Percentiles rank a stretch among this genome's conserved stretches.
phyloP scores from a whole-genome alignment of 371 early-diverging fungal species.

The Blastocladiella emersonii region DNA sequence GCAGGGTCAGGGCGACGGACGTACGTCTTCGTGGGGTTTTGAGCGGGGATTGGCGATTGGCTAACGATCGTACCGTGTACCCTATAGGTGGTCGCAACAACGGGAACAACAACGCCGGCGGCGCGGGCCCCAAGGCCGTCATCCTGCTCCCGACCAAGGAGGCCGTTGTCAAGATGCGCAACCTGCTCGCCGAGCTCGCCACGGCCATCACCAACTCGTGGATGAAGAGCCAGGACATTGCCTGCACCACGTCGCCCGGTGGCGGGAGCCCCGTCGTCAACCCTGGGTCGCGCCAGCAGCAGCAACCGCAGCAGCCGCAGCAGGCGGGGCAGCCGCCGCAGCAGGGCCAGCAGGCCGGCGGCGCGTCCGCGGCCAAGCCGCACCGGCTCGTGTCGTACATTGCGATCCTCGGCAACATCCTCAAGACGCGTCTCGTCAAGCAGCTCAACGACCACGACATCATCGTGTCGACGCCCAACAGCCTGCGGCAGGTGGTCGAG shows the following conservation, averaged over 20 bases:
- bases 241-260: too few species aligned
- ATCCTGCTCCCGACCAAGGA: conserved; percentile 5
- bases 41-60: too few species aligned
- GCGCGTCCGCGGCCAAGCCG: too few species aligned
- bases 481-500: background rate
- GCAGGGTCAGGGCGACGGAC: background rate
- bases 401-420: background rate
- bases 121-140: background rate
- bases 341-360: too few species aligned
- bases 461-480: background rate
- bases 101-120: background rate
- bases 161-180: conserved; percentile 2
- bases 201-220: conserved; percentile 1
- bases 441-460: conserved; percentile 5
- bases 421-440: background rate
- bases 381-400: conserved; percentile 2
- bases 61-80: too few species aligned
- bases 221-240: background rate
- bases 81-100: too few species aligned
- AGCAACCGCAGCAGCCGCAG: background rate
- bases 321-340: background rate
- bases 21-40: too few species aligned
- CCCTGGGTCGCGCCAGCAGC: background rate
- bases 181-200: background rate
- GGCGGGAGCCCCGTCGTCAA: background rate